phyloP scores from a whole-genome alignment of 495 filamentous ascomycete species.

The Pyrenopolyporus hunteri region DNA sequence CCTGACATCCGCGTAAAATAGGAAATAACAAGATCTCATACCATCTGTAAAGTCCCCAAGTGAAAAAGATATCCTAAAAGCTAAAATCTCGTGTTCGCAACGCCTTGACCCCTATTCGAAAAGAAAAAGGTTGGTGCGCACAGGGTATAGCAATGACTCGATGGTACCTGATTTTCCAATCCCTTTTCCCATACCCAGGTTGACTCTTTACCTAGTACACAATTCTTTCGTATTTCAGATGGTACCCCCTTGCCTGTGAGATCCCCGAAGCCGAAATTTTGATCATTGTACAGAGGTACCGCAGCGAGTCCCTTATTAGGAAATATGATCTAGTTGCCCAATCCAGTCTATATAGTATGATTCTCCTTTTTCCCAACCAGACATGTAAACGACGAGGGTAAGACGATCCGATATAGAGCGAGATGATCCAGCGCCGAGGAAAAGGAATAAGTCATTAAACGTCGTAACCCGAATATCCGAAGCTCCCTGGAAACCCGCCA shows the following conservation, averaged over 20 bases:
- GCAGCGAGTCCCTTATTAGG: conserved; percentile 23
- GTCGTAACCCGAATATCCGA: conserved; percentile 36
- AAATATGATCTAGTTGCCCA: conserved; percentile 41
- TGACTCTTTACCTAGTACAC: conserved; percentile 18
- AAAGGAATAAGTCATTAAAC: conserved; percentile 40
- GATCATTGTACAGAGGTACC: conserved; percentile 39
- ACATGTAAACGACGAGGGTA: conserved; percentile 24
- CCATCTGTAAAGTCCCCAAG: conserved; percentile 5
- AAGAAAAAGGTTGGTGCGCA: neutral
- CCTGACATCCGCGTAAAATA: conserved; percentile 1
- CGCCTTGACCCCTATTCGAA: neutral
- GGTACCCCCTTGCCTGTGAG: conserved; percentile 22
- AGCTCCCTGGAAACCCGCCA: conserved; percentile 27
- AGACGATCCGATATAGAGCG: conserved; percentile 25
- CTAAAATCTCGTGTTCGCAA: neutral
- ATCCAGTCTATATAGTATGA: conserved; percentile 41
- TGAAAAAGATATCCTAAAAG: neutral
- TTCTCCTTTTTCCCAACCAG: conserved; percentile 31
- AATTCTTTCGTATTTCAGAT: conserved; percentile 13
- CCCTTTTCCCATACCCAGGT: conserved; percentile 18
- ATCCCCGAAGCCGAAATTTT: conserved; percentile 25
- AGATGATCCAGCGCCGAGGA: conserved; percentile 34
- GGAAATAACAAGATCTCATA: conserved; percentile 9
- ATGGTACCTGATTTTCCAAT: neutral
- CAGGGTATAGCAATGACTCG: conserved; percentile 4